Evolutionary conservation across 148 eudicot species (phyloP).

Genomic region (Camellia japonica): DNA sequence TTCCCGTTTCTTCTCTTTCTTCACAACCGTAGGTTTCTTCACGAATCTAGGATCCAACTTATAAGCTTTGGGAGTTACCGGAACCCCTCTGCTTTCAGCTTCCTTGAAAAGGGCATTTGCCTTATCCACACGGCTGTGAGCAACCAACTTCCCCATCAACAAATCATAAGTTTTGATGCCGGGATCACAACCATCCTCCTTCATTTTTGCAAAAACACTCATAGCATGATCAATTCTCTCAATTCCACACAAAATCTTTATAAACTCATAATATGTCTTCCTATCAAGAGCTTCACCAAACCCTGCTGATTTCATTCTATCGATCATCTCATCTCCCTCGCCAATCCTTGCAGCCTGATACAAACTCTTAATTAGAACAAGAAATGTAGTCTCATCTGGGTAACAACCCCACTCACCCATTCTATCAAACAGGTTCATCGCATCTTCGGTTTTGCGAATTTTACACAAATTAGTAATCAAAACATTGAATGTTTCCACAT

Average conservation of each 20-base stretch:
- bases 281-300: slow-evolving; percentile 60
- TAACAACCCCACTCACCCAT: slow-evolving; percentile 94
- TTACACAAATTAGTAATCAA: slow-evolving; percentile 74
- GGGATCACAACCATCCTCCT: slow-evolving; percentile 65
- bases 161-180: slow-evolving; percentile 77
- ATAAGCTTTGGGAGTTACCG: slow-evolving; percentile 58
- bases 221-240: slow-evolving; percentile 81
- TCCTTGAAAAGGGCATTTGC: slow-evolving; percentile 69
- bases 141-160: slow-evolving; percentile 68
- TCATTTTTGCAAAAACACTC: slow-evolving; percentile 69
- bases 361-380: slow-evolving; percentile 69
- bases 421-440: slow-evolving; percentile 59
- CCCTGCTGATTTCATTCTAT: slow-evolving; percentile 85
- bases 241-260: slow-evolving; percentile 80
- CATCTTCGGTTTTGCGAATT: slow-evolving; percentile 69
- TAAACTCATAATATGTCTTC: slow-evolving; percentile 68
- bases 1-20: slow-evolving; percentile 59
- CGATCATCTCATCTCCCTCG: slow-evolving; percentile 95
- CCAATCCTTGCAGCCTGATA: slow-evolving; percentile 92
- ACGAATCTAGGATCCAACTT: slow-evolving; percentile 68
- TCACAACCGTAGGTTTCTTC: slow-evolving; percentile 53
- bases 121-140: slow-evolving; percentile 58
- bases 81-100: slow-evolving; percentile 55
- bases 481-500: slow-evolving; percentile 84
- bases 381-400: slow-evolving; percentile 66